Evolutionary conservation across 2,329 filamentous ascomycete species (phyloP).

Genomic region (Penicillium sp.): DNA sequence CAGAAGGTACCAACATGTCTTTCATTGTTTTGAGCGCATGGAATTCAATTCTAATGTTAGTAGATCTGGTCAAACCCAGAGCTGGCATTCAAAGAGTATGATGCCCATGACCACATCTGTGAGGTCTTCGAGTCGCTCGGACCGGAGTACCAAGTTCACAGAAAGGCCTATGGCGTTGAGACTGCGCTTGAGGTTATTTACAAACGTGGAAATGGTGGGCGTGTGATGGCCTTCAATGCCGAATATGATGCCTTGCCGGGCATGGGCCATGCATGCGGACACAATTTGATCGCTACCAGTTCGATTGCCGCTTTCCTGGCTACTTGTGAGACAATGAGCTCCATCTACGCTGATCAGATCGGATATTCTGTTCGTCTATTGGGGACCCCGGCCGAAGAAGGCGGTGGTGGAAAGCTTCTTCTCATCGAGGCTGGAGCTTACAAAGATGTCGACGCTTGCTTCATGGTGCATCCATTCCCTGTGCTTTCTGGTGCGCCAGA

Average conservation of each 20-base stretch:
- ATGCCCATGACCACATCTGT: conserved; percentile 18
- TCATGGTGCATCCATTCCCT: conserved; percentile 39
- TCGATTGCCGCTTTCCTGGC: conserved; percentile 28
- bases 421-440: conserved; percentile 44
- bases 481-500: conserved; percentile 3
- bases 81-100: conserved; percentile 17
- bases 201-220: conserved; percentile 32
- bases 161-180: conserved; percentile 11
- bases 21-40: no score
- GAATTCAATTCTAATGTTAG: background rate
- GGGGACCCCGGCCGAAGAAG: conserved; percentile 32
- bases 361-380: conserved; percentile 23
- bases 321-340: conserved; percentile 20
- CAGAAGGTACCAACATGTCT: conserved; percentile 9
- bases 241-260: conserved; percentile 37
- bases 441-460: conserved; percentile 31
- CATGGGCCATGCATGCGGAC: conserved; percentile 34
- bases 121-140: conserved; percentile 14
- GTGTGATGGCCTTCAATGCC: conserved; percentile 26
- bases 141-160: conserved; percentile 11
- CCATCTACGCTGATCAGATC: conserved; percentile 7
- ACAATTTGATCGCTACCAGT: conserved; percentile 30
- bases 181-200: conserved; percentile 15
- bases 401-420: conserved; percentile 31
- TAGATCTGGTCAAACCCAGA: conserved; percentile 22